Conservation (phyloP, 352 stramenopile genomes). For the Globisporangium yorkense region DNA sequence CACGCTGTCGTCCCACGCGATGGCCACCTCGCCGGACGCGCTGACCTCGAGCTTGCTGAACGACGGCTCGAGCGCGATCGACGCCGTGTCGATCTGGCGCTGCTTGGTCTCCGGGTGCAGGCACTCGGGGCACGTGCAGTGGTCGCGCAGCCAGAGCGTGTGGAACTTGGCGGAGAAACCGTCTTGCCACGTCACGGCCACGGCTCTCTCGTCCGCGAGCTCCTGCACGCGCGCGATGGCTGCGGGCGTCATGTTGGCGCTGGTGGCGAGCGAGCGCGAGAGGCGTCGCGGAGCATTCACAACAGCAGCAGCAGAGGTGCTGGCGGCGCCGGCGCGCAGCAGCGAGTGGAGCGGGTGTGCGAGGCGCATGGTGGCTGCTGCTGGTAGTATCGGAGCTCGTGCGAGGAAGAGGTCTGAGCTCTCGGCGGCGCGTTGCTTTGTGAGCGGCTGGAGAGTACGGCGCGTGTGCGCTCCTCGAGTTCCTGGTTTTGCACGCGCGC, state of each 20-base stretch:
- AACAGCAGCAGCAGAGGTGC: not conserved
- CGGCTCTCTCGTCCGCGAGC: slow-evolving; percentile 35
- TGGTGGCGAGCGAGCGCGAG: not conserved
- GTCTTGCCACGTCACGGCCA: slow-evolving; percentile 72
- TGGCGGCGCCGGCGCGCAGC: slow-evolving; percentile 1
- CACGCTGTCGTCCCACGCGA: slow-evolving; percentile 54
- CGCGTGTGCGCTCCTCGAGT: not conserved
- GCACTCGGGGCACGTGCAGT: slow-evolving; percentile 66
- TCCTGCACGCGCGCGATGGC: slow-evolving; percentile 43
- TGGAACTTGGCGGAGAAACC: slow-evolving; percentile 76
- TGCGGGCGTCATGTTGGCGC: not conserved
- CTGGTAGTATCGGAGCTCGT: not conserved
- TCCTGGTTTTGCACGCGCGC: slow-evolving; percentile 13
- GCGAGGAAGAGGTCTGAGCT: not conserved
- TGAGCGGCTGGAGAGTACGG: not conserved
- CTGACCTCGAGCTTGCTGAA: slow-evolving; percentile 33
- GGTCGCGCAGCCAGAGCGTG: slow-evolving; percentile 82
- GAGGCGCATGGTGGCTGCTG: slow-evolving; percentile 8
- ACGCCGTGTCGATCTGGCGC: slow-evolving; percentile 72
- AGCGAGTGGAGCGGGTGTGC: slow-evolving; percentile 8
- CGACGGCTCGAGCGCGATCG: slow-evolving; percentile 52
- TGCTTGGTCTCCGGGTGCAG: slow-evolving; percentile 68
- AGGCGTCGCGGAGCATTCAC: not conserved
- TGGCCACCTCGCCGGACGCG: slow-evolving; percentile 27
- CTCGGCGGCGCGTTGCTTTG: slow-evolving; percentile 8